phyloP scores from a whole-genome alignment of 306 rosid species.

The Ormosia emarginata region DNA sequence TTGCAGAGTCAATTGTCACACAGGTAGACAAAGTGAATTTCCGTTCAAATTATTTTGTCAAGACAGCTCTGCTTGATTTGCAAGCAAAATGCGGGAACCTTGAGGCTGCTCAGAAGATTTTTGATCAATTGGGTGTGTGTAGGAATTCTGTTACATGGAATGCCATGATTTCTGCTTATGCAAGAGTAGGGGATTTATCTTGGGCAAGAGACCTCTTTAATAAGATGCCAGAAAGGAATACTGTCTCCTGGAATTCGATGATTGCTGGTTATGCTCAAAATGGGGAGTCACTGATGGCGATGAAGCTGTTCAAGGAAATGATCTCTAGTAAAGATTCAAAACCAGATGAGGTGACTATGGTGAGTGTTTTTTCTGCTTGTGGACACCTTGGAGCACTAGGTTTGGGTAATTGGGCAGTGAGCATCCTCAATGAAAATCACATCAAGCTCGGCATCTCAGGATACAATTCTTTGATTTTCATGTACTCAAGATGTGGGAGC shows the following conservation, averaged over 20 bases:
- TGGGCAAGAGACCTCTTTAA: slow-evolving; percentile 53
- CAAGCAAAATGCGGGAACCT: slow-evolving; percentile 60
- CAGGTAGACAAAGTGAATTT: slow-evolving; percentile 30
- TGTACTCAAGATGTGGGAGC: slow-evolving; percentile 70
- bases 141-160: slow-evolving; percentile 58
- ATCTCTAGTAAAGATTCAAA: slow-evolving; percentile 21
- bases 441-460: slow-evolving; percentile 49
- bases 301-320: slow-evolving; percentile 59
- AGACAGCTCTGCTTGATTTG: slow-evolving; percentile 67
- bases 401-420: slow-evolving; percentile 61
- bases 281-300: slow-evolving; percentile 51
- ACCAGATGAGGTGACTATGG: slow-evolving; percentile 73
- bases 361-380: slow-evolving; percentile 67
- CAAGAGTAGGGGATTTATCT: slow-evolving; percentile 50
- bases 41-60: slow-evolving; percentile 49
- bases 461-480: slow-evolving; percentile 57
- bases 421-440: slow-evolving; percentile 31
- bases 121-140: slow-evolving; percentile 41
- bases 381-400: slow-evolving; percentile 65
- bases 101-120: slow-evolving; percentile 47
- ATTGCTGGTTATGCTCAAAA: slow-evolving; percentile 67
- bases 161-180: slow-evolving; percentile 64
- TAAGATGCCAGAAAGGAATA: slow-evolving; percentile 56
- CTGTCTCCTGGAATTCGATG: slow-evolving; percentile 68
- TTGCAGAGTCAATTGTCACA: slow-evolving; percentile 37